Evolutionary conservation across 768 basidiomycete species (phyloP), one percentile per base, ranked within the genome.

Genomic region (Amanita muscaria): DNA sequence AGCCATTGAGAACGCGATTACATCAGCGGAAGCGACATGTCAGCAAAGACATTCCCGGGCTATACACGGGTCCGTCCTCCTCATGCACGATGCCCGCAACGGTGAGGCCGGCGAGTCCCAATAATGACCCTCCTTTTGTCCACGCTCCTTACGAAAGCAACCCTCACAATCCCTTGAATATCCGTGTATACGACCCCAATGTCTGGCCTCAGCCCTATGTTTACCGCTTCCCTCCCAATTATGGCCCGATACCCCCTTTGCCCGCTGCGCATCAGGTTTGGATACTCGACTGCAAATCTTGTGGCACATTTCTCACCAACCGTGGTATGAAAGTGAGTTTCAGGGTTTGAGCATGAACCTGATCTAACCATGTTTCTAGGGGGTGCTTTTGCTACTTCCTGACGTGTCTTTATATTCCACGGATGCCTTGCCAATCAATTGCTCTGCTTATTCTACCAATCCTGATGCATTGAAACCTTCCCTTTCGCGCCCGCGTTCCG

Each of bases 351-450:
- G 9, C 2, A 19, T 36, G 19, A 36, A 12, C 5, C 4, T 10
- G 19, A n/a, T 36, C 34, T 4, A 15, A 16, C 9, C 15, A 11
- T 1, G 29, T 27, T n/a, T 32, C 30, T 39, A 88, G 87, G 88
- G 88, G 37, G 87, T 90, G 31, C 71, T 89, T n/a, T 70, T 91
- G 16, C 71, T 89, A 44, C 76, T 81, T 44, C 87, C 88, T 0
- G 81, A 80, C 46, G 80, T 90, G 54, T 76, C 88, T 34, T 75
- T 91, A 35, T 92, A 79, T 59, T 88, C 84, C 6, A 85, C 85
- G 35, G 88, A 91, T 59, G 83, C 85, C 22, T 64, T 82, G 24
- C 88, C 87, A 1, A 63, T 75, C 44, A 86, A 88, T 55, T 88
- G 86, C 58, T 84, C 85, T 3, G 76, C 79, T 10, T 80, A 75